These are phyloP conservation scores for Chlamydomonas sphaeroides DNA, from an alignment of 139 green algal species.

Conservation along the genomic window DNA sequence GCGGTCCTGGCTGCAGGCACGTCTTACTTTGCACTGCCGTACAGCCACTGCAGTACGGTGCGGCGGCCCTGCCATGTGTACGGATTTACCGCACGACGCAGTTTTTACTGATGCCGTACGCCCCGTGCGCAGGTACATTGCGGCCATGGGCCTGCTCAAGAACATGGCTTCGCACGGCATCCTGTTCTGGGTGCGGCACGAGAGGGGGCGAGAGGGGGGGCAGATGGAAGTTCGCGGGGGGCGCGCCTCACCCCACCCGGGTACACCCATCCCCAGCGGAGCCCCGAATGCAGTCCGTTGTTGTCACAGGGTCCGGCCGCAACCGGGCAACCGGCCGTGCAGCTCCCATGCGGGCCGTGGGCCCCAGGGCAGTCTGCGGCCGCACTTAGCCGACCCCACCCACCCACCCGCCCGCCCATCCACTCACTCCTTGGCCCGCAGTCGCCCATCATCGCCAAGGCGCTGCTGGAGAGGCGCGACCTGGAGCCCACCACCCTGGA, in stretches of 20 bases:
- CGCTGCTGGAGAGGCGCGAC: constrained; percentile 25
- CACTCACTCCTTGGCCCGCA: not conserved
- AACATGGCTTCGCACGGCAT: constrained; percentile 45
- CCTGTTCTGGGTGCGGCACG: constrained; percentile 16
- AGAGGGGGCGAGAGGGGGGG: not conserved
- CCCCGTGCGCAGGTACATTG: constrained; percentile 21
- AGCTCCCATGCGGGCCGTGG: too few species aligned
- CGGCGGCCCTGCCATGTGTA: not conserved
- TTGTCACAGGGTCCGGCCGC: too few species aligned
- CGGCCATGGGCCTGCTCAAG: constrained; percentile 45
- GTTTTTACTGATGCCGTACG: not conserved
- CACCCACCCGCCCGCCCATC: not conserved
- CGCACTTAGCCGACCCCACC: not conserved
- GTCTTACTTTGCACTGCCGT: too few species aligned
- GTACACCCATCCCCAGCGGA: too few species aligned
- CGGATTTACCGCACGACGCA: not conserved
- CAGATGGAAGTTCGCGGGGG: too few species aligned
- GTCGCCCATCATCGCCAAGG: constrained; percentile 42
- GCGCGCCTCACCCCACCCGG: too few species aligned
- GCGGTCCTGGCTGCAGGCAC: too few species aligned
- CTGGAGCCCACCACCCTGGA: constrained; percentile 24
- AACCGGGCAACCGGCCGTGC: too few species aligned
- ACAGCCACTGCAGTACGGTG: too few species aligned
- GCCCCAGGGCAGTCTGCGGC: too few species aligned
- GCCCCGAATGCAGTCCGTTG: too few species aligned